A percentile compares a stretch with the other conserved stretches of the same genome.
phyloP scores from a whole-genome alignment of 2,329 filamentous ascomycete genomes.

The Neurospora crassa region DNA sequence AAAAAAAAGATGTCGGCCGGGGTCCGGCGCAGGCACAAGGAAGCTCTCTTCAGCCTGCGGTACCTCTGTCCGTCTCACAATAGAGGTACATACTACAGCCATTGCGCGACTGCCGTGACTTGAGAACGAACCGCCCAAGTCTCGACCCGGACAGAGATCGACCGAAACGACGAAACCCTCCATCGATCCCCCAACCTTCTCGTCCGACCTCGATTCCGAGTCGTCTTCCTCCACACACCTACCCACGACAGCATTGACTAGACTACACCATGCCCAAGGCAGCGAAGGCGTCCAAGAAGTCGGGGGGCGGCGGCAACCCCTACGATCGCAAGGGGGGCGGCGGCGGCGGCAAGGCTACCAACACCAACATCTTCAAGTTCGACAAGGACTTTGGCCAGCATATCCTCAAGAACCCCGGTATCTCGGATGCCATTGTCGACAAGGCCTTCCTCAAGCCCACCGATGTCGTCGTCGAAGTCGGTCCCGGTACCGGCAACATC shows the following conservation, averaged over 20 bases:
- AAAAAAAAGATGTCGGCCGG: slow-evolving; percentile 9
- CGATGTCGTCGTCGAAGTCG: slow-evolving; percentile 84
- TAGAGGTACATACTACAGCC: background rate
- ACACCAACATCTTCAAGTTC: slow-evolving; percentile 94
- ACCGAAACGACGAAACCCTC: background rate
- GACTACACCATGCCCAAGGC: slow-evolving; percentile 29
- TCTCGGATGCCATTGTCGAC: slow-evolving; percentile 46
- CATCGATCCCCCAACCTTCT: background rate
- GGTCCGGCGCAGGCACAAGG: background rate
- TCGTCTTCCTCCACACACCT: background rate
- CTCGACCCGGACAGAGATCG: background rate
- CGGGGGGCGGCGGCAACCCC: slow-evolving; percentile 23
- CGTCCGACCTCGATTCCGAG: background rate
- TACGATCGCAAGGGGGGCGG: slow-evolving; percentile 24
- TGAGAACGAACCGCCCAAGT: background rate
- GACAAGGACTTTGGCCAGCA: slow-evolving; percentile 82
- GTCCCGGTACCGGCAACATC: slow-evolving; percentile 80
- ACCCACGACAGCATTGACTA: background rate
- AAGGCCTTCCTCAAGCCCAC: slow-evolving; percentile 88
- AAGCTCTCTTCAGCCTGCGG: background rate
- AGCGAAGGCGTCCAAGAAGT: slow-evolving; percentile 26
- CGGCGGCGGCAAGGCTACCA: slow-evolving; percentile 22
- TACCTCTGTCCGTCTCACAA: background rate
- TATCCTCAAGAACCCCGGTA: slow-evolving; percentile 59
- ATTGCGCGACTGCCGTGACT: background rate